Evolutionary conservation across 768 basidiomycete species (phyloP), one percentile per base, ranked within the genome.

Genomic region (Auriscalpium vulgare): DNA sequence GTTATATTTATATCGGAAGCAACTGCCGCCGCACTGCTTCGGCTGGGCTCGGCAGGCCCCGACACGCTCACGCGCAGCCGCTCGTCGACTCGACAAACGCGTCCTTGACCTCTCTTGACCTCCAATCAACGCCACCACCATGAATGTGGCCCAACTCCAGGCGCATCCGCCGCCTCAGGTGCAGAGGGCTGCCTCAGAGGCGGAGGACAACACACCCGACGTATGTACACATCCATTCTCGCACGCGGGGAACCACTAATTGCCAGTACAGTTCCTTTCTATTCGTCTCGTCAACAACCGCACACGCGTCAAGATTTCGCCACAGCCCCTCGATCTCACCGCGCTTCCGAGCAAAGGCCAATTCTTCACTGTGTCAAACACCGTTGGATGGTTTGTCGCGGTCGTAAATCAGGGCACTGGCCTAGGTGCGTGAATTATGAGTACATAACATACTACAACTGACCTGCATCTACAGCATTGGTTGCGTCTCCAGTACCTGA

Each of bases 311-410:
- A 74, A 76, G 50, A 66, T 91, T 8, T 91, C 88, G 13, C 70
- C 76, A 1, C 63, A 76, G 16, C 71, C 77, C 1, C 68, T 84
- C 34, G 70, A 75, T 59, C 69, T 78, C 19, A 63, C 77, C 16
- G 50, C 68, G 1, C 60, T 75, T 45, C 71, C 73, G 2, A 69
- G 76, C 7, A 74, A 77, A 23, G 80, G 78, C 43, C 75, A 69
- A 53, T 72, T 86, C 16, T 80, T 91, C 60, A 77, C 82, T 4
- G 73, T 79, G 3, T 75, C 83, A 3, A 87, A 84, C 64, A 69
- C 73, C 11, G 78, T 73, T 59, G 84, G 81, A 34, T 90, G 83
- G 82, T 91, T 90, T 68, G 84, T 80, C 47, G 85, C 87, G 36
- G 77, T 81, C 10, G 75, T 69, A 46, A 68, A 71, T 40, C 69